Percentiles rank a stretch among this genome's conserved stretches.
Conservation (phyloP, 1,284 basidiomycete genomes). For the Tylopilus orsonianus region DNA sequence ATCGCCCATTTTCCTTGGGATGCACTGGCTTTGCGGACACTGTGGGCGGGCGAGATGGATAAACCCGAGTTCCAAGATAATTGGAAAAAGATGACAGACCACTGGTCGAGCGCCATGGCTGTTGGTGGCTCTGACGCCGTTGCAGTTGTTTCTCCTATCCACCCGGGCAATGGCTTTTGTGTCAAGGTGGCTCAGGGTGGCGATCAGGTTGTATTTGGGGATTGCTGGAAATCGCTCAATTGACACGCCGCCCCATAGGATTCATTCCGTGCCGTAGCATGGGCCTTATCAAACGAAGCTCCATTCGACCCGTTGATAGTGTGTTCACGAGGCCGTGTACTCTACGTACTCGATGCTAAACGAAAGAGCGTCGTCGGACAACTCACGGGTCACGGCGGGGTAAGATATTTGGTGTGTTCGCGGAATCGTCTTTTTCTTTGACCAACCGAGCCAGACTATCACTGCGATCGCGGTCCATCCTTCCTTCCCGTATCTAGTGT, state of each 20-base stretch:
- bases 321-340: constrained; percentile 47
- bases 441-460: constrained; percentile 48
- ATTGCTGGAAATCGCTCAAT: neutral
- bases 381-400: constrained; percentile 69
- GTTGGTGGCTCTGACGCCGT: constrained; percentile 41
- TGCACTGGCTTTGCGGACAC: constrained; percentile 39
- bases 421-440: constrained; percentile 1
- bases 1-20: constrained; percentile 62
- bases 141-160: constrained; percentile 34
- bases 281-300: constrained; percentile 49
- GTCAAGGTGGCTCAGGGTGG: constrained; percentile 29
- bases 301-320: constrained; percentile 57
- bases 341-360: constrained; percentile 53
- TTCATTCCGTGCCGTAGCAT: constrained; percentile 43
- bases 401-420: constrained; percentile 35
- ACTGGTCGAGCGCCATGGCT: constrained; percentile 48
- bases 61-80: constrained; percentile 31
- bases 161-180: constrained; percentile 33
- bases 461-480: constrained; percentile 67
- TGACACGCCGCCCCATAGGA: constrained; percentile 15
- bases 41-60: constrained; percentile 47
- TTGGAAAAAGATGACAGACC: constrained; percentile 47
- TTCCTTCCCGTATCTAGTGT: constrained; percentile 53
- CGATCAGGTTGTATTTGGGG: constrained; percentile 17
- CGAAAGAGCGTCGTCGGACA: constrained; percentile 41